Evolutionary conservation across 2,329 filamentous ascomycete genomes (phyloP).

Genomic region (Penicillium capsulatum): DNA sequence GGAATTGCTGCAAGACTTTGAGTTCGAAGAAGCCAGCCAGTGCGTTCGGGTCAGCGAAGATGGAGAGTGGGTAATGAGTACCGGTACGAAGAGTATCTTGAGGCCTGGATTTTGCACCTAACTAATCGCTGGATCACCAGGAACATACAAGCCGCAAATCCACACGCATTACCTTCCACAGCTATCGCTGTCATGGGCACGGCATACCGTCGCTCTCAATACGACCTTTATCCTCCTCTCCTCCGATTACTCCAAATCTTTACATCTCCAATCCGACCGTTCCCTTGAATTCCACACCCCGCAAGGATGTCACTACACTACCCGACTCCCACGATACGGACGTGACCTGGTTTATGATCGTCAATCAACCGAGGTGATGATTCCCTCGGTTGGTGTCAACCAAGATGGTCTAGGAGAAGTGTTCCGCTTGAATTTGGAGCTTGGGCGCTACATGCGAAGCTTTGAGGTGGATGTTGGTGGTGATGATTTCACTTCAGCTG

Average conservation of each 20-base stretch:
- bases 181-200: constrained; percentile 84
- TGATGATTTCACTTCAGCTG: constrained; percentile 64
- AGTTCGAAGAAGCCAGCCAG: constrained; percentile 90
- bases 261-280: constrained; percentile 89
- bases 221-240: constrained; percentile 86
- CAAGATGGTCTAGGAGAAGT: constrained; percentile 84
- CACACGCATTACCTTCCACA: constrained; percentile 95
- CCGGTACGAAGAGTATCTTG: constrained; percentile 55
- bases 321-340: constrained; percentile 88
- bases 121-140: constrained; percentile 31
- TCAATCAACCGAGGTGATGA: constrained; percentile 74
- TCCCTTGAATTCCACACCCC: constrained; percentile 90
- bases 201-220: constrained; percentile 89
- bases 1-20: constrained; percentile 94
- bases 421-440: constrained; percentile 84
- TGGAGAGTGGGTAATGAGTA: constrained; percentile 96
- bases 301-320: constrained; percentile 78
- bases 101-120: constrained; percentile 4
- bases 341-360: constrained; percentile 83
- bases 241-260: constrained; percentile 85
- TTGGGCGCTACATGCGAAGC: constrained; percentile 88
- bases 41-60: constrained; percentile 90
- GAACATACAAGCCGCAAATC: constrained; percentile 74
- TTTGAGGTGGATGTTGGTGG: constrained; percentile 88
- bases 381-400: constrained; percentile 85